Conservation (phyloP, 2,329 filamentous ascomycete genomes). For the Colletotrichum filicis region DNA sequence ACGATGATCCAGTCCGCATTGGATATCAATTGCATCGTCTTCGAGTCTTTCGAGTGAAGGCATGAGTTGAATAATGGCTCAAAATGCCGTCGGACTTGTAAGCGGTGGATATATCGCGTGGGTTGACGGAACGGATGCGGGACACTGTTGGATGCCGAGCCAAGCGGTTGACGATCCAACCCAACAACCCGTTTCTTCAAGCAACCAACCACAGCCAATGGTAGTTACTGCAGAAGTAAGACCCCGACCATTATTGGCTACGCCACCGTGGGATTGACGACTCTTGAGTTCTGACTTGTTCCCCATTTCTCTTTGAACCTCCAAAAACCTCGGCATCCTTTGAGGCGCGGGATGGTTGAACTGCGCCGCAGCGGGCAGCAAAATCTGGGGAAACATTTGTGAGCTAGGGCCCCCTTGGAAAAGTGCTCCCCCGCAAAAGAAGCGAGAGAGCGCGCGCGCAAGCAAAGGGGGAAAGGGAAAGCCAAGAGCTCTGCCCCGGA, state of each 20-base stretch:
- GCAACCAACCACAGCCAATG: conserved; percentile 1
- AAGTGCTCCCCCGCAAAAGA: conserved; percentile 17
- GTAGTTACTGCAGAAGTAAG: not conserved
- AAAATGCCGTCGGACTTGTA: not conserved
- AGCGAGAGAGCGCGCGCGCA: conserved; percentile 1
- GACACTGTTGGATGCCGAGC: not conserved
- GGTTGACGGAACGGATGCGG: not conserved
- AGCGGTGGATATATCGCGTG: not conserved
- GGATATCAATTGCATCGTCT: not conserved
- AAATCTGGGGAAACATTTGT: conserved; percentile 18
- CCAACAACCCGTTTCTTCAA: conserved; percentile 13
- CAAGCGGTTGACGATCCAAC: not conserved
- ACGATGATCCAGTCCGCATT: not conserved
- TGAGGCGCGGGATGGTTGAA: not conserved
- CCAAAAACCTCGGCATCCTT: not conserved
- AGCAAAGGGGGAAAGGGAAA: not conserved
- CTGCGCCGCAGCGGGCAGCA: not conserved
- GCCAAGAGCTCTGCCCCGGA: not conserved
- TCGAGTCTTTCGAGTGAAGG: not conserved
- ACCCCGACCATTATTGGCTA: not conserved
- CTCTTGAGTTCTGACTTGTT: not conserved
- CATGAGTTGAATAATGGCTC: not conserved
- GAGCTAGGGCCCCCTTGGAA: conserved; percentile 9
- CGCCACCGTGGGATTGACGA: not conserved
- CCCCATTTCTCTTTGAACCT: not conserved